These are phyloP conservation scores for Populus hybrid DNA, from an alignment of 441 rosid genomes.

Conservation along the genomic window DNA sequence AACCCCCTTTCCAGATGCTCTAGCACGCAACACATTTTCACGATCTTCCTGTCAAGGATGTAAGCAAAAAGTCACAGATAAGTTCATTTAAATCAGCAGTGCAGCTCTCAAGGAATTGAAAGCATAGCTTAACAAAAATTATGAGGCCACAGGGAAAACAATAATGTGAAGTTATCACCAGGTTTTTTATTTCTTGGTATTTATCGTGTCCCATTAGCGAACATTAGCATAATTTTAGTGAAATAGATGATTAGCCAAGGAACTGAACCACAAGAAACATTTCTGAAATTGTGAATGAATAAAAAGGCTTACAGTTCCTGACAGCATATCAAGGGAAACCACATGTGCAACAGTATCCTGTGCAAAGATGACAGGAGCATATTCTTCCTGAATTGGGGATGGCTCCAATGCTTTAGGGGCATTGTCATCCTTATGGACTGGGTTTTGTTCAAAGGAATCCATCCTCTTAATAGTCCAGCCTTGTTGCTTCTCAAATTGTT, in stretches of 20 bases:
- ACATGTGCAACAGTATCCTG: constrained; percentile 88
- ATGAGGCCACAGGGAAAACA: not conserved
- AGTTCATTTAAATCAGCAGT: not conserved
- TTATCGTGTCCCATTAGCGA: not conserved
- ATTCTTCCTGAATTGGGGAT: constrained; percentile 80
- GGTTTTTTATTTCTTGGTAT: not conserved
- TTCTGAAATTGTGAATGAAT: not conserved
- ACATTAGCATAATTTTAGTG: not conserved
- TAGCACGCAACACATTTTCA: constrained; percentile 80
- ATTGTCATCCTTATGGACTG: constrained; percentile 74
- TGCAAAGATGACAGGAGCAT: constrained; percentile 96
- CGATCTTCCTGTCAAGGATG: constrained; percentile 70
- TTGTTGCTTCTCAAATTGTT: constrained; percentile 83
- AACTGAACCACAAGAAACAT: constrained; percentile 6
- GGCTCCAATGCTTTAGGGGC: constrained; percentile 59
- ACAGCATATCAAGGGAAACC: constrained; percentile 84
- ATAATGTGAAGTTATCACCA: constrained; percentile 1
- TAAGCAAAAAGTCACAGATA: constrained; percentile 10
- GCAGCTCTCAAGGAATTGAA: not conserved
- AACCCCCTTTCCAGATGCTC: constrained; percentile 83
- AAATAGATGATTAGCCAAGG: not conserved
- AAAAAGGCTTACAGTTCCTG: constrained; percentile 70
- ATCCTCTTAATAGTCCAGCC: constrained; percentile 89
- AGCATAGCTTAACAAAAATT: not conserved
- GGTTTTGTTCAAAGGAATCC: constrained; percentile 67